These are phyloP conservation scores for Ilyonectria robusta DNA, from an alignment of 2,329 filamentous ascomycete species.

Conservation along the genomic window DNA sequence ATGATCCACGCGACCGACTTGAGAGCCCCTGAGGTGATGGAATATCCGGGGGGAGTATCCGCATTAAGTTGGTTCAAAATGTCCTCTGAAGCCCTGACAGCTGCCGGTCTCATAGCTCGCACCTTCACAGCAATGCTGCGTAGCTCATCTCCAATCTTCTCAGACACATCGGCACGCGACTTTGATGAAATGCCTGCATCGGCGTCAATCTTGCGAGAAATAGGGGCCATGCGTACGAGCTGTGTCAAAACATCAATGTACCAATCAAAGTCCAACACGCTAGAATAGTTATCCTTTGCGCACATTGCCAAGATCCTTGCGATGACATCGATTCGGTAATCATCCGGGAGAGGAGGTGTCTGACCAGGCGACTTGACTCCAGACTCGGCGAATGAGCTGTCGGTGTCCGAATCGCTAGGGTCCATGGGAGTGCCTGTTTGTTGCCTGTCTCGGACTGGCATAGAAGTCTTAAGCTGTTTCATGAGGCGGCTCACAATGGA, in stretches of 20 bases:
- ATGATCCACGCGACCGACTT: slow-evolving; percentile 86
- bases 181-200: slow-evolving; percentile 52
- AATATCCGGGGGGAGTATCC: slow-evolving; percentile 68
- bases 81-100: slow-evolving; percentile 86
- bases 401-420: slow-evolving; percentile 64
- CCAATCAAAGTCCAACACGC: slow-evolving; percentile 95
- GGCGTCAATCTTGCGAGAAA: slow-evolving; percentile 58
- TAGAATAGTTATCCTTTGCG: slow-evolving; percentile 87
- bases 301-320: slow-evolving; percentile 90
- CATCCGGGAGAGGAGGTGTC: slow-evolving; percentile 80
- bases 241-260: slow-evolving; percentile 93
- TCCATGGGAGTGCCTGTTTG: slow-evolving; percentile 59
- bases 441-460: slow-evolving; percentile 64
- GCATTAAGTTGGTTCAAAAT: slow-evolving; percentile 73
- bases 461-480: slow-evolving; percentile 82
- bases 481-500: slow-evolving; percentile 89
- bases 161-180: slow-evolving; percentile 67
- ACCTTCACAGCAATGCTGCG: slow-evolving; percentile 95
- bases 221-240: slow-evolving; percentile 79
- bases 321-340: slow-evolving; percentile 89
- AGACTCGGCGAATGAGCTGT: slow-evolving; percentile 59
- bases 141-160: slow-evolving; percentile 85
- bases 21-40: slow-evolving; percentile 75
- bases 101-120: slow-evolving; percentile 82
- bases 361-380: slow-evolving; percentile 52